Conservation (phyloP, 345 rosid species). For the Eucalyptus sp. region DNA sequence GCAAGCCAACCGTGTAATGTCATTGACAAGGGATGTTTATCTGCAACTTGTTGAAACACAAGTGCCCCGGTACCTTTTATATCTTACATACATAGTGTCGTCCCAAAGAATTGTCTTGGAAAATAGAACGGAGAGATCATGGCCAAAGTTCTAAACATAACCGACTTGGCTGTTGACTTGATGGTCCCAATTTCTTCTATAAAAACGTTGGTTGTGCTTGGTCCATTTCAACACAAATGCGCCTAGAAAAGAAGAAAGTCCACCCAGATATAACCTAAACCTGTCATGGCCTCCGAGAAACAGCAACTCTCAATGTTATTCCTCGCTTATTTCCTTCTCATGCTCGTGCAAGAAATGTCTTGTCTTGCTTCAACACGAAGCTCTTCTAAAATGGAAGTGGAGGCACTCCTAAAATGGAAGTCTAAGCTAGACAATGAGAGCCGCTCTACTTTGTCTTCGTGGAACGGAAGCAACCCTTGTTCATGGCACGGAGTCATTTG, state of each 20-base stretch:
- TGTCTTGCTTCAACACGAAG: not conserved
- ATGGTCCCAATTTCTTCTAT: not conserved
- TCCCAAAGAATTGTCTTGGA: not conserved
- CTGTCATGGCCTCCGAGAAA: not conserved
- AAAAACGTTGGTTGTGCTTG: not conserved
- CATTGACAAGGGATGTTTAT: not conserved
- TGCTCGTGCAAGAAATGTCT: not conserved
- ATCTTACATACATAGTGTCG: not conserved
- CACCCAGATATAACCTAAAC: not conserved
- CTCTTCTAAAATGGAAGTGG: not conserved
- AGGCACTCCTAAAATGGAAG: no score
- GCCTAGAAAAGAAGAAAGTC: not conserved
- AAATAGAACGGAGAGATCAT: not conserved
- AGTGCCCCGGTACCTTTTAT: not conserved
- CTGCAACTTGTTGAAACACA: not conserved
- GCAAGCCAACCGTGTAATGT: no score
- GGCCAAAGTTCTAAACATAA: no score
- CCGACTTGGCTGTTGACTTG: not conserved
- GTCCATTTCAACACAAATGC: not conserved
- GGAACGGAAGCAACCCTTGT: no score
- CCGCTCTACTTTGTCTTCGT: no score
- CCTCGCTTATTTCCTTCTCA: not conserved
- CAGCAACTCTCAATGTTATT: not conserved
- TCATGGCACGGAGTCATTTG: accelerated
- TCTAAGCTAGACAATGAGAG: no score